Evolutionary conservation across 2,329 filamentous ascomycete genomes (phyloP).

Genomic region (Hysterium pulicare): DNA sequence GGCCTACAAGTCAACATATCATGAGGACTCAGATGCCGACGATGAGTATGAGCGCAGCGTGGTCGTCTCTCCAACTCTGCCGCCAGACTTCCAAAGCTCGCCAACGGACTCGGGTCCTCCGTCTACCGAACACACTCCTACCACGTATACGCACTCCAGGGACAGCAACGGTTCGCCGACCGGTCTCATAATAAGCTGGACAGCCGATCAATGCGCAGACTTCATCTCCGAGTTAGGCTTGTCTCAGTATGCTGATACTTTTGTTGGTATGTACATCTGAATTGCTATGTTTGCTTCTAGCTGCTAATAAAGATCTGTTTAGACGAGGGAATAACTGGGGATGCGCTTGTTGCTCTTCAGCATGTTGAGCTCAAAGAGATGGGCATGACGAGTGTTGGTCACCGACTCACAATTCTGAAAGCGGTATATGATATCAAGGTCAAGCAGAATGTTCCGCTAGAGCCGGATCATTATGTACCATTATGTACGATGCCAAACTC

Average conservation of each 20-base stretch:
- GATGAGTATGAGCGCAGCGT: constrained; percentile 78
- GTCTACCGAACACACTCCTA: constrained; percentile 73
- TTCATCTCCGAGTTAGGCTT: constrained; percentile 79
- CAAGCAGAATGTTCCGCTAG: constrained; percentile 85
- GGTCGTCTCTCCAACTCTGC: constrained; percentile 63
- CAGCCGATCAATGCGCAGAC: constrained; percentile 82
- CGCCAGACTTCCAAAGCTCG: constrained; percentile 62
- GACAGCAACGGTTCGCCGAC: constrained; percentile 66
- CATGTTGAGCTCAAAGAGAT: constrained; percentile 95
- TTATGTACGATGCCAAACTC: constrained; percentile 62
- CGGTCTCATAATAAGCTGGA: constrained; percentile 76
- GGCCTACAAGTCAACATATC: constrained; percentile 55
- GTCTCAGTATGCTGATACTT: constrained; percentile 76
- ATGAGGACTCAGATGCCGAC: constrained; percentile 75
- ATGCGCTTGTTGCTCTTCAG: constrained; percentile 81
- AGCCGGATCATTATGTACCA: constrained; percentile 90
- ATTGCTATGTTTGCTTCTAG: background rate
- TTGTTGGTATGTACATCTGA: constrained; percentile 65
- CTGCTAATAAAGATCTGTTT: constrained; percentile 16
- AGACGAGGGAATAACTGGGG: constrained; percentile 94
- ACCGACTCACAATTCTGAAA: constrained; percentile 91
- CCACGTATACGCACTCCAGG: constrained; percentile 65
- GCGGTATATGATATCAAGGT: constrained; percentile 95
- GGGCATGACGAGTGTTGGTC: constrained; percentile 87
- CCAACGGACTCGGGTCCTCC: constrained; percentile 70